Percentiles rank a stretch among this genome's conserved stretches.
Conservation (phyloP, 2,329 filamentous ascomycete genomes). For the Sphaceloma murrayae region DNA sequence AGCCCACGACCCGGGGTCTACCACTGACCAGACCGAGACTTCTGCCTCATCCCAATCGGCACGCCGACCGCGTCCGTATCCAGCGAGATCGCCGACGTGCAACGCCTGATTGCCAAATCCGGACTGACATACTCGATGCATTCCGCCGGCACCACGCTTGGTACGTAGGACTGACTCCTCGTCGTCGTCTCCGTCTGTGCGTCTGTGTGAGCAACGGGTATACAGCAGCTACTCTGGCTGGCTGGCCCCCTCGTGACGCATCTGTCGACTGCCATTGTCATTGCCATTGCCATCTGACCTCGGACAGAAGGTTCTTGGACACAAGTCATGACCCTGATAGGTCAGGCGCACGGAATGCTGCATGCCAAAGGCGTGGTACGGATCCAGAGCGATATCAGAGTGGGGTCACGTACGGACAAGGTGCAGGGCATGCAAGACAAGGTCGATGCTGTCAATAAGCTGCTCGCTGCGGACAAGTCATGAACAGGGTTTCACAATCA, state of each 20-base stretch:
- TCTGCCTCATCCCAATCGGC: slow-evolving; percentile 77
- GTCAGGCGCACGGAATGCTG: slow-evolving; percentile 72
- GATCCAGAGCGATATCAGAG: slow-evolving; percentile 80
- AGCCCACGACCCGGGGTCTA: background rate
- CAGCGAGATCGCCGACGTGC: slow-evolving; percentile 73
- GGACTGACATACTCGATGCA: slow-evolving; percentile 83
- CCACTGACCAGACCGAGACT: slow-evolving; percentile 45
- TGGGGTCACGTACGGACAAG: slow-evolving; percentile 81
- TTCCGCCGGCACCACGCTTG: slow-evolving; percentile 84
- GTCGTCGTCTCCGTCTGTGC: background rate
- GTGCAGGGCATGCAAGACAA: slow-evolving; percentile 72
- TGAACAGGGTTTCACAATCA: background rate
- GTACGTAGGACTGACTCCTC: slow-evolving; percentile 52
- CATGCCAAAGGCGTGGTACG: slow-evolving; percentile 68
- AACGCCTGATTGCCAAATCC: slow-evolving; percentile 70
- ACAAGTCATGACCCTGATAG: slow-evolving; percentile 71
- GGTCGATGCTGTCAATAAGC: slow-evolving; percentile 51
- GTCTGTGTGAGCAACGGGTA: no score
- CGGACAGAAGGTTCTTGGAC: slow-evolving; percentile 89
- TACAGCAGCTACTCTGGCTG: no score
- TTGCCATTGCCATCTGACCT: no score
- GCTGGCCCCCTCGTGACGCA: no score
- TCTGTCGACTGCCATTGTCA: no score
- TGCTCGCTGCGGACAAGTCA: slow-evolving; percentile 34
- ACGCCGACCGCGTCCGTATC: slow-evolving; percentile 43